These are phyloP conservation scores for Pyricularia pennisetigena DNA, from an alignment of 2,329 filamentous ascomycete genomes.

Conservation along the genomic window DNA sequence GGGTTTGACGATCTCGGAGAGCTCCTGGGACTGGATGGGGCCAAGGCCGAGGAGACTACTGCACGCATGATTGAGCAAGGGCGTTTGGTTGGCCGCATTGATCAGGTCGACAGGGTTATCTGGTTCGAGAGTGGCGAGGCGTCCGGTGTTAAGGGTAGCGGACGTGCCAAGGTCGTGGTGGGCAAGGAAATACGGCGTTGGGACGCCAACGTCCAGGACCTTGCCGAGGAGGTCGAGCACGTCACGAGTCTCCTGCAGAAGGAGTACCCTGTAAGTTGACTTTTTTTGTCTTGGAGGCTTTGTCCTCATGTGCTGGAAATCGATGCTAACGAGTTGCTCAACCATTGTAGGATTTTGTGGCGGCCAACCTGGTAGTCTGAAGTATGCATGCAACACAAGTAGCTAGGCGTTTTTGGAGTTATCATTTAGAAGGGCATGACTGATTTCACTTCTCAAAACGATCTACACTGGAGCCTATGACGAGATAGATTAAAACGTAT, in stretches of 20 bases:
- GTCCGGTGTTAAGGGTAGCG: constrained; percentile 57
- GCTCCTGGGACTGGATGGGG: constrained; percentile 67
- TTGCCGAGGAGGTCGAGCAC: constrained; percentile 75
- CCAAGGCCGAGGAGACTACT: constrained; percentile 82
- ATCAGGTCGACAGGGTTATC: constrained; percentile 84
- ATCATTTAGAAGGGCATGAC: background rate
- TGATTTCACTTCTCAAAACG: background rate
- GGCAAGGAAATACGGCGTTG: constrained; percentile 71
- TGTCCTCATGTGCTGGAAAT: background rate
- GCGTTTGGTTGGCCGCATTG: constrained; percentile 76
- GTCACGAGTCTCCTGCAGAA: constrained; percentile 73
- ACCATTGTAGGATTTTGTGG: constrained; percentile 41
- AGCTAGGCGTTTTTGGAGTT: background rate
- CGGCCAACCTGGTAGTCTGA: constrained; percentile 37
- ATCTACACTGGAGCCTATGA: background rate
- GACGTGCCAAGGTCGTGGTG: constrained; percentile 51
- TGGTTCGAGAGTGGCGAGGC: constrained; percentile 73
- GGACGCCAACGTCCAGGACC: constrained; percentile 78
- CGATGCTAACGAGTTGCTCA: background rate
- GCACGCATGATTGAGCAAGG: constrained; percentile 95
- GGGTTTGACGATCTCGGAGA: constrained; percentile 63
- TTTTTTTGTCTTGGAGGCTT: too few relatives aligned
- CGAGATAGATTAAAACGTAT: background rate
- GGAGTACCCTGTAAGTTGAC: constrained; percentile 56
- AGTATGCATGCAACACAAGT: background rate